Evolutionary conservation across 2,329 filamentous ascomycete genomes (phyloP).

Genomic region (Penicillium concentricum): DNA sequence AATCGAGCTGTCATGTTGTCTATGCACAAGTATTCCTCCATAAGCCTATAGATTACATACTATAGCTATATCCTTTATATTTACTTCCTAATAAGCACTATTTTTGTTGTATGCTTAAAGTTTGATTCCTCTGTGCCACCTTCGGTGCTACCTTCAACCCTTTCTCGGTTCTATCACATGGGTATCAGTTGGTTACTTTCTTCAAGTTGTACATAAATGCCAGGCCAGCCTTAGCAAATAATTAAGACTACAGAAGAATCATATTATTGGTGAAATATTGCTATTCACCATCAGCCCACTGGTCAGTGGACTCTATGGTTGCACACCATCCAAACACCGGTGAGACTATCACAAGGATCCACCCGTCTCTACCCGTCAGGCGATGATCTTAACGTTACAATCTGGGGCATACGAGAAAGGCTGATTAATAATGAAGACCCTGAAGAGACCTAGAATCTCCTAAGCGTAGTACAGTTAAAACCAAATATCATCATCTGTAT

Average conservation of each 20-base stretch:
- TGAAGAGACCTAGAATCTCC: neutral
- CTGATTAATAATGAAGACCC: neutral
- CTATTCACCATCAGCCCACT: neutral
- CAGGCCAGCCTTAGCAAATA: no score
- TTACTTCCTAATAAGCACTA: neutral
- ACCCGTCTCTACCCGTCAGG: neutral
- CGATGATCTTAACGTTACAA: neutral
- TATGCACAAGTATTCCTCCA: neutral
- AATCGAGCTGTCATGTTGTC: neutral
- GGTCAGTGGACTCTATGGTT: neutral
- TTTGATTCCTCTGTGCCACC: neutral
- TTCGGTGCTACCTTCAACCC: neutral
- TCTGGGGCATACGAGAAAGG: neutral
- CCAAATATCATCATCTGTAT: conserved; percentile 21
- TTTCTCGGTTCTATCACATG: neutral
- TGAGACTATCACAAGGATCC: neutral
- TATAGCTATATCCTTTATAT: no score
- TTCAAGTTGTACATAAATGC: neutral
- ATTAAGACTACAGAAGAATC: neutral
- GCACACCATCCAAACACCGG: neutral
- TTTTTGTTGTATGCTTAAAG: neutral
- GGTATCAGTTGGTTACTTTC: neutral
- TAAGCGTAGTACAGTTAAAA: neutral
- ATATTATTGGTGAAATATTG: neutral
- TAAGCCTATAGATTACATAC: no score